Percentiles rank a stretch among this genome's conserved stretches.
Conservation (phyloP, 768 basidiomycete species). For the Mycena floridula region DNA sequence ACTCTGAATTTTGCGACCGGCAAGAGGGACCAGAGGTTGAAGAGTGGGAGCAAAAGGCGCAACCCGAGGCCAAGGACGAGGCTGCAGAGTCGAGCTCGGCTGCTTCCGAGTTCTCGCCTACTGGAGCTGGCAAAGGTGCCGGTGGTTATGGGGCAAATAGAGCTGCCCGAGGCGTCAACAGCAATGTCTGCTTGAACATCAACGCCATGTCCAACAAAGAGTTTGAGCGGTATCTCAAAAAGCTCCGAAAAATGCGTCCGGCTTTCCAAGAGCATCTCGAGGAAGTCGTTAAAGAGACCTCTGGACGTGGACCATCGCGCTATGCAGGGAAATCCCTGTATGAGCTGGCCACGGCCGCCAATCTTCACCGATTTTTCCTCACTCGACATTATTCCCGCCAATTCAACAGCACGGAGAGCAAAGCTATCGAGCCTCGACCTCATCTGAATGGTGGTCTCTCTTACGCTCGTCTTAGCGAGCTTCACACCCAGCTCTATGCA, state of each 20-base stretch:
- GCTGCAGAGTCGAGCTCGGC: constrained; percentile 7
- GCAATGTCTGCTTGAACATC: constrained; percentile 41
- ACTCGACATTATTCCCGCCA: constrained; percentile 12
- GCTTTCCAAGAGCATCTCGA: constrained; percentile 45
- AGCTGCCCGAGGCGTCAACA: neutral
- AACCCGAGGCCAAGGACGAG: constrained; percentile 9
- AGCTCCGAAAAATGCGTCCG: constrained; percentile 49
- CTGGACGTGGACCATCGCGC: neutral
- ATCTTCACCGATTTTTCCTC: constrained; percentile 33
- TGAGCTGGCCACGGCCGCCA: constrained; percentile 17
- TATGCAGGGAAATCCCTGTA: constrained; percentile 14
- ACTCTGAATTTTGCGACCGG: constrained; percentile 37
- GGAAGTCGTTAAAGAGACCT: constrained; percentile 12
- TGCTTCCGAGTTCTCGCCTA: neutral
- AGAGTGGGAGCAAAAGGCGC: constrained; percentile 19
- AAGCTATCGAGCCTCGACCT: constrained; percentile 54
- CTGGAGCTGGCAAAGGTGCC: constrained; percentile 14
- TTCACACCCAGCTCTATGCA: constrained; percentile 49
- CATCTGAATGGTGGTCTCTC: constrained; percentile 58
- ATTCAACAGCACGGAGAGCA: constrained; percentile 15
- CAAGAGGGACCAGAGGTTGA: constrained; percentile 13
- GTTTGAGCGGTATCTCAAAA: constrained; percentile 55
- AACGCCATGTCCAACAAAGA: constrained; percentile 51
- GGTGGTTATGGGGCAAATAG: constrained; percentile 22
- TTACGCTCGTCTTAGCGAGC: constrained; percentile 46